Conservation (phyloP, 306 rosid species). For the Cicer yamashitae region DNA sequence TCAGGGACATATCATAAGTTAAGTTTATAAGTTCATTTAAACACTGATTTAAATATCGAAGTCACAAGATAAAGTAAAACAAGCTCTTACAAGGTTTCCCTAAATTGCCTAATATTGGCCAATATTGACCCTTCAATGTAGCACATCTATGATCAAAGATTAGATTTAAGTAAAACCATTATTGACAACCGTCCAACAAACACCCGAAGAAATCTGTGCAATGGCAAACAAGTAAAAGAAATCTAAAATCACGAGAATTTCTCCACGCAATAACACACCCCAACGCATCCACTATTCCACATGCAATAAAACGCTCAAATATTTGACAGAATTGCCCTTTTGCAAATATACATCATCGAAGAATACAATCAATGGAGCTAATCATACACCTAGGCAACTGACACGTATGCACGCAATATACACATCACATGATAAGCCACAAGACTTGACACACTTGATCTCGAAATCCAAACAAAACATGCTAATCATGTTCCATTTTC, state of each 20-base stretch:
- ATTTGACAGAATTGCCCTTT: slow-evolving; percentile 1
- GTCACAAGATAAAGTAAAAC: neutral
- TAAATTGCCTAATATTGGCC: neutral
- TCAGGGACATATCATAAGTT: neutral
- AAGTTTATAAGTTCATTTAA: neutral
- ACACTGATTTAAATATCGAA: neutral
- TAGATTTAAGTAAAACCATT: neutral
- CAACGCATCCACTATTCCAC: slow-evolving; percentile 21
- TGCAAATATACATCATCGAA: slow-evolving; percentile 13
- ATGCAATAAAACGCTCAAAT: slow-evolving; percentile 37
- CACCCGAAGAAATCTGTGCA: neutral
- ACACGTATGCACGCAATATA: slow-evolving; percentile 32
- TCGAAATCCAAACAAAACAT: slow-evolving; percentile 47
- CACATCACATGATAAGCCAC: slow-evolving; percentile 22
- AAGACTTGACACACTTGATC: slow-evolving; percentile 40
- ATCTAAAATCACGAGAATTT: slow-evolving; percentile 7
- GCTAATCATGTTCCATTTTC: slow-evolving; percentile 39
- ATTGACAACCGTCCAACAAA: slow-evolving; percentile 14
- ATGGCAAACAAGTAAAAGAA: slow-evolving; percentile 9
- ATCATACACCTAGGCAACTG: slow-evolving; percentile 27
- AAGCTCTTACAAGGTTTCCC: neutral
- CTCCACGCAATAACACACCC: slow-evolving; percentile 23
- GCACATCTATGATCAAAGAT: neutral
- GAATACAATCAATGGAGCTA: neutral
- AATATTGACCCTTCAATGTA: slow-evolving; percentile 8